Conservation (phyloP, 768 basidiomycete species). For the Harrya chromipes region DNA sequence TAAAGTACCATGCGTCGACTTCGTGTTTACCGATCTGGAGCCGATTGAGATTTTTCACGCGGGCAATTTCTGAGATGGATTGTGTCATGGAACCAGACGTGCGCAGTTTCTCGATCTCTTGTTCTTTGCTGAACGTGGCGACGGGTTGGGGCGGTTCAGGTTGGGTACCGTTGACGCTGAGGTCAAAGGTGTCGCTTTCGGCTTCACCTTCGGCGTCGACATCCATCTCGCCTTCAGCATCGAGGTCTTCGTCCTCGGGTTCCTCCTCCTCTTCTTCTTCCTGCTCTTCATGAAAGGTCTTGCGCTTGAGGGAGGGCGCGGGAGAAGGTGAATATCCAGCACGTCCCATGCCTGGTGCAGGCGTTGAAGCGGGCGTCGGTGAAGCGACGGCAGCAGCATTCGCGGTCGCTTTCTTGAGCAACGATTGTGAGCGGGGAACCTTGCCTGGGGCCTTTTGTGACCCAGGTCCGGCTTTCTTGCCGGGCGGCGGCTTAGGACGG, state of each 20-base stretch:
- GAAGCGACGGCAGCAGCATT: slow-evolving; percentile 68
- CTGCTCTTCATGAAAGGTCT: slow-evolving; percentile 57
- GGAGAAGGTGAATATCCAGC: slow-evolving; percentile 54
- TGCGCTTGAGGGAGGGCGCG: slow-evolving; percentile 63
- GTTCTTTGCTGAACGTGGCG: slow-evolving; percentile 87
- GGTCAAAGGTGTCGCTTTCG: slow-evolving; percentile 70
- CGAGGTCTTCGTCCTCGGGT: slow-evolving; percentile 45
- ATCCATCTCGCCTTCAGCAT: slow-evolving; percentile 45
- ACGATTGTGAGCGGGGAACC: slow-evolving; percentile 52
- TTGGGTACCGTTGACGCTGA: slow-evolving; percentile 47
- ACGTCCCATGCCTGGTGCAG: slow-evolving; percentile 32
- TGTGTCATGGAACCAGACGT: slow-evolving; percentile 99
- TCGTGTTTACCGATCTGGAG: slow-evolving; percentile 95
- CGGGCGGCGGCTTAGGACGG: slow-evolving; percentile 68
- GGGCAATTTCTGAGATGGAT: slow-evolving; percentile 94
- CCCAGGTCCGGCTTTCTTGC: slow-evolving; percentile 49
- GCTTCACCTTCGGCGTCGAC: slow-evolving; percentile 45
- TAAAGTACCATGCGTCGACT: slow-evolving; percentile 99
- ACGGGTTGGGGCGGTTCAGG: slow-evolving; percentile 50
- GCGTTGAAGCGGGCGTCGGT: slow-evolving; percentile 51
- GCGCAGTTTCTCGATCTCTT: slow-evolving; percentile 97
- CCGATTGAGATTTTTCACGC: slow-evolving; percentile 97
- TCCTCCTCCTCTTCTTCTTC: slow-evolving; percentile 61
- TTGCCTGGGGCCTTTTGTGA: slow-evolving; percentile 59
- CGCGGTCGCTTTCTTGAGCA: slow-evolving; percentile 67